Evolutionary conservation across 2,329 filamentous ascomycete genomes (phyloP).

Genomic region (Beauveria asiatica): DNA sequence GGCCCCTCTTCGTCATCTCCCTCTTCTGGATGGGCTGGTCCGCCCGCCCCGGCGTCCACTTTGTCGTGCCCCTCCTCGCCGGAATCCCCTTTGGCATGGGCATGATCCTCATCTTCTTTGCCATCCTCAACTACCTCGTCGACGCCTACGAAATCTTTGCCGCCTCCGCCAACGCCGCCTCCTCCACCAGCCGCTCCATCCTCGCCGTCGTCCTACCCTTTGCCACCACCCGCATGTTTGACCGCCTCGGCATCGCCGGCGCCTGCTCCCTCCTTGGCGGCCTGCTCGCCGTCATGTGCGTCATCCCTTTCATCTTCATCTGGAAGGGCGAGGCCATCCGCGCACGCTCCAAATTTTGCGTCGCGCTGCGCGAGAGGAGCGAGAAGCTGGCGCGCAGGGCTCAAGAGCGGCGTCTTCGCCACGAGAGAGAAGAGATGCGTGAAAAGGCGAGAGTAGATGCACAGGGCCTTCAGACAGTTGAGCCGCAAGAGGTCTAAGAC

Average conservation of each 20-base stretch:
- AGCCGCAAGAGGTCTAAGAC: not conserved
- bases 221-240: constrained; percentile 42
- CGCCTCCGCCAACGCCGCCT: constrained; percentile 71
- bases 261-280: constrained; percentile 46
- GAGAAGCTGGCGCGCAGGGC: constrained; percentile 34
- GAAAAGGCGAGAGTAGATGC: constrained; percentile 14
- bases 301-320: constrained; percentile 44
- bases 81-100: constrained; percentile 54
- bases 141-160: constrained; percentile 61
- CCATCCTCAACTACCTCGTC: constrained; percentile 54
- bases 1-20: constrained; percentile 50
- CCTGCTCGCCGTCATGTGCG: constrained; percentile 40
- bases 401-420: constrained; percentile 26
- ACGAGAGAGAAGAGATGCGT: constrained; percentile 17
- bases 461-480: not conserved
- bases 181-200: constrained; percentile 86
- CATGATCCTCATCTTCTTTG: constrained; percentile 56
- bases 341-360: constrained; percentile 51
- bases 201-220: constrained; percentile 68
- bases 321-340: constrained; percentile 48
- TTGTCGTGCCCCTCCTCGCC: constrained; percentile 49
- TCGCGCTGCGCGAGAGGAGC: constrained; percentile 45
- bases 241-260: constrained; percentile 35
- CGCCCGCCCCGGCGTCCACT: constrained; percentile 37
- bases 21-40: constrained; percentile 58